Base-by-base conservation (phyloP, 495 filamentous ascomycete species). In the Chaetomium cochliodes region DNA sequence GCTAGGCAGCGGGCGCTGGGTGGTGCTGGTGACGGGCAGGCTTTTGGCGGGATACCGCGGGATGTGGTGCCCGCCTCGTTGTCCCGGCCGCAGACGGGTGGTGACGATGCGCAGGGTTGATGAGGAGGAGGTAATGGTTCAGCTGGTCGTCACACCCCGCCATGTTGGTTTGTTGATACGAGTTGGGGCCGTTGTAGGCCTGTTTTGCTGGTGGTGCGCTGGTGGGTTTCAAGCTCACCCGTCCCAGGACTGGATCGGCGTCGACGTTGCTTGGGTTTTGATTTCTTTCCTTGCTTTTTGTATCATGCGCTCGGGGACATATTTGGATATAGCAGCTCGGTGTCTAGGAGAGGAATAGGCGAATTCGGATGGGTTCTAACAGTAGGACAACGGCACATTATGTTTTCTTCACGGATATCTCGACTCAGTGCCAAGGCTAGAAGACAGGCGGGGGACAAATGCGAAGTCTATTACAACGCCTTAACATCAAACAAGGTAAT, bases 1-100 rank as follows among this genome's bases (percentile, higher is more conserved):
- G 79, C 75, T 41, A 71, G 75, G 25, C 75, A 75, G 66, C 70
- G 74, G 50, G 70, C 64, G n/a, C 37, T 68, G 3, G 57, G 42
- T 23, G 58, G 46, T 39, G 49, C 13, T 3, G 20, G 4, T 63
- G 51, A 12, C 33, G 33, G 49, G 15, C 50, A 37, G 13, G 23
- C 30, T 5, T 47, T 37, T 11, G 52, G 49, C 11, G 51, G 37
- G 3, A 20, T 11, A 12, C 25, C 26, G n/a, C 12, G 6, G 20
- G 52, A 28, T 8, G 25, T 37, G 13, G 41, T 22, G 18, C 15
- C 25, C 18, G 39, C 20, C 39, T 2, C 22, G 5, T 46, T 22
- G 5, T 46, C 23, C n/a, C 22, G 51, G 26, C 51, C 26, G 11
- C 25, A 33, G 11, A 41, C 30, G 2, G 33, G 53, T 6, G 30